A percentile compares a stretch with the other conserved stretches of the same genome.
These are phyloP conservation scores for Capronia epimyces DNA, from an alignment of 2,329 filamentous ascomycete genomes.

Conservation along the genomic window DNA sequence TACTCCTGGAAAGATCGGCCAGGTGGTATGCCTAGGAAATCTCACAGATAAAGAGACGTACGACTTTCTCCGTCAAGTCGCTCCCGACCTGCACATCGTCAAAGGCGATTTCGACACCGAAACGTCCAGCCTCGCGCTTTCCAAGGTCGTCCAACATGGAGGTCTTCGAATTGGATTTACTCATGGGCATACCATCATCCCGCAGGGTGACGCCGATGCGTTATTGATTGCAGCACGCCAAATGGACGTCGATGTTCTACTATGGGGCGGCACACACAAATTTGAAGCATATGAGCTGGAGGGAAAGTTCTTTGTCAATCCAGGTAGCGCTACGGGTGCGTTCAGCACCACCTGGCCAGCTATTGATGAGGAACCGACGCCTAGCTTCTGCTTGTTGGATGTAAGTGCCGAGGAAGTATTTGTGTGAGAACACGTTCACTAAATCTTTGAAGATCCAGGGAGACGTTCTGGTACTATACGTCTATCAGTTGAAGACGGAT, in stretches of 20 bases:
- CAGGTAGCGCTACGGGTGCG: constrained; percentile 62
- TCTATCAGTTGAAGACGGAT: constrained; percentile 79
- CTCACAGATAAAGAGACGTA: constrained; percentile 74
- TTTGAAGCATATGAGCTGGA: constrained; percentile 69
- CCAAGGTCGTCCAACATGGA: constrained; percentile 66
- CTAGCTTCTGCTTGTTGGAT: constrained; percentile 97
- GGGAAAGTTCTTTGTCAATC: constrained; percentile 66
- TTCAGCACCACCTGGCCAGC: constrained; percentile 57
- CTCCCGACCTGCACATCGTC: constrained; percentile 65
- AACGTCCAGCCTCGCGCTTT: constrained; percentile 58
- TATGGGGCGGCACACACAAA: constrained; percentile 65
- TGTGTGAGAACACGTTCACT: neutral
- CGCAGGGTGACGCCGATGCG: constrained; percentile 61
- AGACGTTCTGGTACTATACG: constrained; percentile 90
- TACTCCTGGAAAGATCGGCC: constrained; percentile 74
- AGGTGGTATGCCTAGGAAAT: constrained; percentile 75
- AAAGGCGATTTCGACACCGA: constrained; percentile 66
- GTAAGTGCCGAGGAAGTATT: constrained; percentile 53
- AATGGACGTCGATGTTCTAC: constrained; percentile 65
- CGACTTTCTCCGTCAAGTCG: constrained; percentile 70
- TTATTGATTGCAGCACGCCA: constrained; percentile 63
- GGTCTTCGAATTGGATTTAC: constrained; percentile 64
- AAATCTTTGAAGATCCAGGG: constrained; percentile 68
- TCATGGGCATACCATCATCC: constrained; percentile 66
- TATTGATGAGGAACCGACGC: constrained; percentile 63